Conservation (phyloP, 73 alveolate genomes). For the Loxodes magnus region DNA sequence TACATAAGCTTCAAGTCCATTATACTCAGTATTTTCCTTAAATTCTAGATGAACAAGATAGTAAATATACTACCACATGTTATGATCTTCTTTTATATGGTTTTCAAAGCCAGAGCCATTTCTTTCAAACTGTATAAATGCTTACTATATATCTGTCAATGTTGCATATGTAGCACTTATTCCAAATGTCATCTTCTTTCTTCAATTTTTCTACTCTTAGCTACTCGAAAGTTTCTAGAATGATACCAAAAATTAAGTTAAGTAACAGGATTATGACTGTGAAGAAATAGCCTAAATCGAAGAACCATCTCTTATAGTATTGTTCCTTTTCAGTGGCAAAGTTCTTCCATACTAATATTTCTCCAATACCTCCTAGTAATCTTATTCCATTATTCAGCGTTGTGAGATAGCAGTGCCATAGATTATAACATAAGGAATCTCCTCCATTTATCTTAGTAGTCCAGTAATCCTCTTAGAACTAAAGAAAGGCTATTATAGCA, state of each 20-base stretch:
- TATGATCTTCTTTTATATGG: no score
- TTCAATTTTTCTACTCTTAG: conserved; percentile 45
- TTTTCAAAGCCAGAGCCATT: no score
- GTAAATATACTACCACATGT: no score
- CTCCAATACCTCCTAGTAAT: conserved; percentile 82
- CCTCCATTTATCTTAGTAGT: not conserved
- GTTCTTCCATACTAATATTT: conserved; percentile 12
- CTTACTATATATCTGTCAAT: no score
- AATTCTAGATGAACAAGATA: no score
- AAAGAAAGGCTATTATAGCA: conserved; percentile 11
- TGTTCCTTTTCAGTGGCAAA: not conserved
- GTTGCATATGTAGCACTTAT: conserved; percentile 69
- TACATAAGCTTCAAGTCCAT: no score
- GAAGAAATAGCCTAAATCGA: conserved; percentile 58
- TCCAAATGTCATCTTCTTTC: conserved; percentile 41
- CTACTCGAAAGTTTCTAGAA: conserved; percentile 71
- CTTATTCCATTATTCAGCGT: conserved; percentile 62
- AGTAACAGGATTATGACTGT: conserved; percentile 51
- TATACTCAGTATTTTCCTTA: no score
- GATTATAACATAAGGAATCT: conserved; percentile 29
- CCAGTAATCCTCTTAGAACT: conserved; percentile 5
- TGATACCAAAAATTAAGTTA: conserved; percentile 57
- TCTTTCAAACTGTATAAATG: no score
- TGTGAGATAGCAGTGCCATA: conserved; percentile 57
- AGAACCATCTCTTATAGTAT: conserved; percentile 52